Conservation (phyloP, 1,284 basidiomycete genomes). For the Cystobasidium sp. region DNA sequence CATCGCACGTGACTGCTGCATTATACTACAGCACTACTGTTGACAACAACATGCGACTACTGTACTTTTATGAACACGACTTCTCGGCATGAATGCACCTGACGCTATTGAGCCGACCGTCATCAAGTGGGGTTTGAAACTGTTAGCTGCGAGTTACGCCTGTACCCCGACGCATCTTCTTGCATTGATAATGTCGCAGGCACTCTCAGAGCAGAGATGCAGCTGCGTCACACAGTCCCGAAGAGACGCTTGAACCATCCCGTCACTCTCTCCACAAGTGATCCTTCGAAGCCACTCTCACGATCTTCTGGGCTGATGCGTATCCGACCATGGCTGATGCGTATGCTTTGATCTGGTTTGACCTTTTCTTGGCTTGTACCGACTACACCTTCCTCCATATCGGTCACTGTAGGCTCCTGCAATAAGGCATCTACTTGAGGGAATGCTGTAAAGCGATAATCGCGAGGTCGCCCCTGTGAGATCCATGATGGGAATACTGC, state of each 20-base stretch:
- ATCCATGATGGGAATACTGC: slow-evolving; percentile 38
- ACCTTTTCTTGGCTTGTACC: slow-evolving; percentile 2
- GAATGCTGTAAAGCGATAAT: slow-evolving; percentile 2
- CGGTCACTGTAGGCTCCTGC: not conserved
- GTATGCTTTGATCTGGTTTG: not conserved
- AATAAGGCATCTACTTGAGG: not conserved
- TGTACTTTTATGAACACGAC: no score
- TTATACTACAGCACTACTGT: no score
- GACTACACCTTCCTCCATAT: slow-evolving; percentile 10
- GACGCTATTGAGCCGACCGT: no score
- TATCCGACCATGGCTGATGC: slow-evolving; percentile 20
- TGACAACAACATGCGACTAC: no score
- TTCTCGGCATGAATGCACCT: no score
- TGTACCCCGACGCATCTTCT: no score
- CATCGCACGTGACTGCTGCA: no score
- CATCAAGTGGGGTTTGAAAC: no score
- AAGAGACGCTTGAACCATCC: slow-evolving; percentile 31
- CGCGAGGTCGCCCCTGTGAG: slow-evolving; percentile 11
- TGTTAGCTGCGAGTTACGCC: no score
- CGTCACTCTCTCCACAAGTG: slow-evolving; percentile 26
- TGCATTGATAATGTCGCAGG: no score
- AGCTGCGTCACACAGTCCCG: not conserved
- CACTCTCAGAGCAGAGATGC: no score
- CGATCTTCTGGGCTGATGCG: slow-evolving; percentile 18
- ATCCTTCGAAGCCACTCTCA: slow-evolving; percentile 24